Base-by-base conservation (phyloP, 805 yeast genomes). In the Saturnispora halmiae region DNA sequence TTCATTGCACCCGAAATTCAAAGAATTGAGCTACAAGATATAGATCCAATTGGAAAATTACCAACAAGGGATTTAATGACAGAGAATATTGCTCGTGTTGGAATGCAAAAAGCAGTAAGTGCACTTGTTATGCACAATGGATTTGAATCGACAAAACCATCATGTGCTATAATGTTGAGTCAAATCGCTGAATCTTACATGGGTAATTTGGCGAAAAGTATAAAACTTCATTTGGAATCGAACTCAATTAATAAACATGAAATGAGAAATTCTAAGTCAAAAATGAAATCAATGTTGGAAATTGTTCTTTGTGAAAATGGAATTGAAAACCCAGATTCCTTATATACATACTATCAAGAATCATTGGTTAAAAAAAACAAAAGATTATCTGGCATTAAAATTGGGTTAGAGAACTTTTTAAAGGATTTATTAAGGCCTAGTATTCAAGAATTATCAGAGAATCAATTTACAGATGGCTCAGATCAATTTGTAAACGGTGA, bases 401-500 rank as follows among this genome's bases (percentile, higher is more conserved):
- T 51, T 25, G 84, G 83, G 49, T 63, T 92, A 42, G 77, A 84
- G 10, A 63, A 63, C 29, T 83, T 87, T 56, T 66, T 92, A 51
- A 83, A 80, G 45, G 94, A 83, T 22, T 63, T 88, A 44, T 67
- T 92, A 41, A 71, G 96, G 43, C 99, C 99, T 1, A 75, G 78
- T 4, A 65, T 74, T 42, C 82, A 79, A 51, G 86, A 81, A 45
- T 44, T 65, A 7, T 78, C 73, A 38, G 97, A 88, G 54, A 71
- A 73, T 40, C 82, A 77, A 48, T 92, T 92, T 59, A 77, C 67
- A 29, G 98, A 94, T 55, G 84, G 86, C 53, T 82, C 95, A 52
- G 96, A 92, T 48, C 95, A 90, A 59, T 92, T 88, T 56, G 63
- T 90, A 49, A 82, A 92, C 24, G 99, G 99, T 43, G 96, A 88